These are phyloP conservation scores for Auricularia sp. DNA, from an alignment of 768 basidiomycete genomes.

Conservation along the genomic window DNA sequence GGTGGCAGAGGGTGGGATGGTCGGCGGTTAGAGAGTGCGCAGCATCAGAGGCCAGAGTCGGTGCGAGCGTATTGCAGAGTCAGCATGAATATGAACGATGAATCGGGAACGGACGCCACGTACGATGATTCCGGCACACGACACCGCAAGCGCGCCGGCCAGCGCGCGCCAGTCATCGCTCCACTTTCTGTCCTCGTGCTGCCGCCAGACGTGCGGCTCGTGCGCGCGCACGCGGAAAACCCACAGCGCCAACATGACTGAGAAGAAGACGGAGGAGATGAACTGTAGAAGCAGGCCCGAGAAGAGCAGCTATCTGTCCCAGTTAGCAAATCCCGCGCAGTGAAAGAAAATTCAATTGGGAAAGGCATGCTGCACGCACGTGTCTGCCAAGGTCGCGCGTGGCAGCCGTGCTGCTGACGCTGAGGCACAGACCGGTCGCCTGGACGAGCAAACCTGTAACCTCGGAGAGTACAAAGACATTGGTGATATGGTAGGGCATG, in stretches of 20 bases:
- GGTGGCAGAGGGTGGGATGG: too few species aligned
- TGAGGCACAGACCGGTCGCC: neutral
- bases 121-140: conserved; percentile 56
- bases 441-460: conserved; percentile 59
- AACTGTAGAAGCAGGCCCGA: conserved; percentile 48
- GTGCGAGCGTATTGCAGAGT: too few species aligned
- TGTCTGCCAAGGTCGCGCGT: neutral
- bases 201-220: conserved; percentile 31
- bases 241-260: conserved; percentile 36
- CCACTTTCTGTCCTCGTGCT: conserved; percentile 32
- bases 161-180: conserved; percentile 50
- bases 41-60: too few species aligned
- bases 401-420: neutral
- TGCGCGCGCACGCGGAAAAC: conserved; percentile 35
- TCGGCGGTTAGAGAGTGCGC: too few species aligned
- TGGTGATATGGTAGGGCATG: conserved; percentile 37
- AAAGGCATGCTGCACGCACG: neutral
- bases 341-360: neutral
- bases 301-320: conserved; percentile 35
- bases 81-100: too few species aligned
- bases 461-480: conserved; percentile 52
- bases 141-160: conserved; percentile 38
- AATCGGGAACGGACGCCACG: conserved; percentile 12
- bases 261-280: conserved; percentile 41
- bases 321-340: neutral